These are phyloP conservation scores for Wallemia ichthyophaga DNA, from an alignment of 1,284 basidiomycete genomes.

Conservation along the genomic window DNA sequence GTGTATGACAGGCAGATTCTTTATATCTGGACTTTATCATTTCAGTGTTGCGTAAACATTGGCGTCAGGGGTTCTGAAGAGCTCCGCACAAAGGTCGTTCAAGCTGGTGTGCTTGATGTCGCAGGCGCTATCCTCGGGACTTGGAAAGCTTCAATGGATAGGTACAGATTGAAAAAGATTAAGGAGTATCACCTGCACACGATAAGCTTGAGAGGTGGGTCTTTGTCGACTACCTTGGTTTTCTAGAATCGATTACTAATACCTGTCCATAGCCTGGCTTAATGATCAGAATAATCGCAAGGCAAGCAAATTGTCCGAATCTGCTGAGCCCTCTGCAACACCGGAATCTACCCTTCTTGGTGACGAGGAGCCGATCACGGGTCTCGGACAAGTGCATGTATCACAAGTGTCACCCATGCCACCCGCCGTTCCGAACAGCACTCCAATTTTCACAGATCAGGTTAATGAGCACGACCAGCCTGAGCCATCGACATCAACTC, in stretches of 20 bases:
- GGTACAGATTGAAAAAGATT: neutral
- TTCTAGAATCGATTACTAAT: neutral
- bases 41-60: conserved; percentile 92
- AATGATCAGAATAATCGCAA: neutral
- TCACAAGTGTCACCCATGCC: neutral
- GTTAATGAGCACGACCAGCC: neutral
- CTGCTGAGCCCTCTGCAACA: neutral
- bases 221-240: neutral
- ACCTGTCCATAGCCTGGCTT: neutral
- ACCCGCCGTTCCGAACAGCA: neutral
- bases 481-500: neutral
- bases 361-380: neutral
- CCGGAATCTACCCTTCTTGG: neutral
- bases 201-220: neutral
- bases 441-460: neutral
- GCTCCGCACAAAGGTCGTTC: conserved; percentile 72
- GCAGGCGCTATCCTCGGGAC: conserved; percentile 82
- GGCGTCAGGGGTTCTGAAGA: conserved; percentile 85
- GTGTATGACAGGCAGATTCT: conserved; percentile 16
- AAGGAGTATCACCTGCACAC: conserved; percentile 1
- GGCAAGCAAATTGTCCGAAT: neutral
- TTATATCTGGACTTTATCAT: conserved; percentile 27
- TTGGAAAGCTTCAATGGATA: conserved; percentile 21
- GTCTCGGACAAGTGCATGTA: neutral
- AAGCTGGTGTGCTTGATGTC: conserved; percentile 79